These are phyloP conservation scores for Limnomonas spitsbergensis DNA, from an alignment of 139 green algal species.

Conservation along the genomic window DNA sequence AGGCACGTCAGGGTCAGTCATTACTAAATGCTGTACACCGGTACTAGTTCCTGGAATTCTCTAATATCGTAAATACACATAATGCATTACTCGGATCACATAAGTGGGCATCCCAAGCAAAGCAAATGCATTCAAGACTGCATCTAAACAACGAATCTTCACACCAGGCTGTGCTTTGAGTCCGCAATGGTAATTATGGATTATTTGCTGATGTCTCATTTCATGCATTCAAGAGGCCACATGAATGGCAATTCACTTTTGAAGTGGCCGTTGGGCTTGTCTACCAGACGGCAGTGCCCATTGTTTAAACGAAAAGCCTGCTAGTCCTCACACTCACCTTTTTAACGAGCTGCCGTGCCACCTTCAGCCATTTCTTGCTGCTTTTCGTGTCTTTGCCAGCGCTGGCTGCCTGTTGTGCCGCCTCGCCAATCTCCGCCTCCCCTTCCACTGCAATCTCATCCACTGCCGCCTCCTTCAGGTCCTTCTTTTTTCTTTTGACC, in stretches of 20 bases:
- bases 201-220: not conserved
- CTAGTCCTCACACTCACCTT: constrained; percentile 9
- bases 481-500: too few species aligned
- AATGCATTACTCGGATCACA: too few species aligned
- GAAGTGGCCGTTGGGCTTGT: not conserved
- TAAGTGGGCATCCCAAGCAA: too few species aligned
- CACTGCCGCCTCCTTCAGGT: not conserved
- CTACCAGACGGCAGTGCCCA: too few species aligned
- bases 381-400: not conserved
- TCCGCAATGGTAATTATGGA: not conserved
- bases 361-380: not conserved
- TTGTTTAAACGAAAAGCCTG: too few species aligned
- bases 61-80: too few species aligned
- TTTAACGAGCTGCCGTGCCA: constrained; percentile 1
- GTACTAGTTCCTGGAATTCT: too few species aligned
- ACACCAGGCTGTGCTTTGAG: not conserved
- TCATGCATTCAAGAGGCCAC: not conserved
- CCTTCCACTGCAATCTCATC: not conserved
- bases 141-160: too few species aligned
- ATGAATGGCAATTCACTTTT: not conserved
- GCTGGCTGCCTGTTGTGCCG: not conserved
- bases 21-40: too few species aligned
- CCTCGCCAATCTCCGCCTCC: not conserved
- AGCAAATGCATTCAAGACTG: too few species aligned
- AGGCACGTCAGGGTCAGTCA: too few species aligned